Evolutionary conservation across 2,329 filamentous ascomycete species (phyloP).

Genomic region (Ceratocystis eucalypticola): DNA sequence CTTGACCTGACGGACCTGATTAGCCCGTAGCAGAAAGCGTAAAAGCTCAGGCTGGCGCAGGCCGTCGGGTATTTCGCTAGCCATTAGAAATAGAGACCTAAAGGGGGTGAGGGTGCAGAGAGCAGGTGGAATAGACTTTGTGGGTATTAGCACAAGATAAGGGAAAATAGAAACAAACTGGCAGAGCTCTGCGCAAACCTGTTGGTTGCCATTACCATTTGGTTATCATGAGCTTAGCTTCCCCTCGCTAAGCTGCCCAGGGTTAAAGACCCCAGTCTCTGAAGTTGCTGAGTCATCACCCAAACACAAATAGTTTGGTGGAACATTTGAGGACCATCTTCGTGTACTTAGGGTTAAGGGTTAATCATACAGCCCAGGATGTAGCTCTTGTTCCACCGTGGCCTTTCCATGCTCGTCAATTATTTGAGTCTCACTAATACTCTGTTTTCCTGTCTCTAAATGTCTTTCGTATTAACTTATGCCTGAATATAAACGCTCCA

Average conservation of each 20-base stretch:
- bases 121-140: not conserved
- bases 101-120: not conserved
- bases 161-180: not conserved
- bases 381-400: not conserved
- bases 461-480: not conserved
- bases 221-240: not conserved
- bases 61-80: conserved; percentile 46
- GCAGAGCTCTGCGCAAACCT: not conserved
- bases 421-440: not conserved
- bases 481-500: not conserved
- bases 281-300: not conserved
- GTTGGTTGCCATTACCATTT: not conserved
- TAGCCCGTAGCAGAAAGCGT: conserved; percentile 70
- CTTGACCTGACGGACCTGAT: conserved; percentile 70
- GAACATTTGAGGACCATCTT: not conserved
- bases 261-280: not conserved
- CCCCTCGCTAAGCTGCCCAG: not conserved
- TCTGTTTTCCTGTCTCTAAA: not conserved
- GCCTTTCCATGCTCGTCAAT: not conserved
- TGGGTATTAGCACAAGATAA: not conserved
- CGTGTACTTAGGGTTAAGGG: not conserved
- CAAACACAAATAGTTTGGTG: not conserved
- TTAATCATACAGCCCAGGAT: not conserved
- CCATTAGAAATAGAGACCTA: not conserved
- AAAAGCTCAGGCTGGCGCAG: conserved; percentile 71